Base-by-base conservation (phyloP, 2,329 filamentous ascomycete genomes). In the Aureobasidium leucospermi region DNA sequence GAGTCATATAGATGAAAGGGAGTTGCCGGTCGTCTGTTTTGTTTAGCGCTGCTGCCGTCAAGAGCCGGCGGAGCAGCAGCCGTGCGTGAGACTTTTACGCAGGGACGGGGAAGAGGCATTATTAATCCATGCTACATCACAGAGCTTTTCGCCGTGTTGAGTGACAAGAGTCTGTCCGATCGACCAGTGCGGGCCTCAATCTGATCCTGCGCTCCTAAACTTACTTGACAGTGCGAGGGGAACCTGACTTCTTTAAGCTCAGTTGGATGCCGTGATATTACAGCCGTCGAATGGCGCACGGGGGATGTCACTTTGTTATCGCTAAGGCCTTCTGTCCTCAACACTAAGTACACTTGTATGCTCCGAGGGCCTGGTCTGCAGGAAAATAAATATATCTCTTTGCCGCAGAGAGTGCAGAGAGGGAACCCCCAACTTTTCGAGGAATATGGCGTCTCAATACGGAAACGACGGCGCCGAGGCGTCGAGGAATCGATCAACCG, bases 241-340 rank as follows among this genome's bases (percentile, higher is more conserved):
- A 38, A 46, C 52, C 52, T 56, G 52, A 56, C 52, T 56, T 34
- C 29, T 56, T 56, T 56, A 46, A 56, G 19, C 52, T 45, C 52
- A 38, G 16, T 56, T 36, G 41, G 52, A 45, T 43, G 51, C 51
- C 51, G 51, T 55, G 39, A 55, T 43, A 55, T 55, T 55, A n/a
- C 38, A 55, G 38, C 28, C 51, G 39, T 36, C 52, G 42, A 56
- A 34, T 36, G 41, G 52, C 32, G 51, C 51, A 55, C 51, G 51
- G 28, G 48, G 16, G 23, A 16, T 55, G 51, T 55, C 41, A 45
- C 31, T 38, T 16, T 56, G 41, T 43, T 55, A 56, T 36, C 38
- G 52, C 23, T 46, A 56, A 56, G 52, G 52, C 52, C 52, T 45
- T 56, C 52, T 56, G 39, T 34, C 39, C 38, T 43, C 51, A 55